Base-by-base conservation (phyloP, 306 rosid species). In the Mucuna pruriens region DNA sequence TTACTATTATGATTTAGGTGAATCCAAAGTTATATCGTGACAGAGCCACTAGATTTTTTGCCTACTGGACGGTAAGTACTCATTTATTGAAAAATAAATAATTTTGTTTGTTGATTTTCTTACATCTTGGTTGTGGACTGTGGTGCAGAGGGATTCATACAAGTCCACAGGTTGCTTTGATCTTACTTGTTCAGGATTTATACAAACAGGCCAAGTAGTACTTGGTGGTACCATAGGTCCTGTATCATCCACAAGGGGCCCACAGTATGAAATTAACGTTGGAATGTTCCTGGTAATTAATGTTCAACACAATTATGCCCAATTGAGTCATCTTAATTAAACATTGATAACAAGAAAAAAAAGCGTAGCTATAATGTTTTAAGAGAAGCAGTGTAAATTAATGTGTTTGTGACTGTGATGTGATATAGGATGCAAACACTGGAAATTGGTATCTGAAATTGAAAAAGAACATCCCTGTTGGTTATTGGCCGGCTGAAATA, bases 151-250 rank as follows among this genome's bases (percentile, higher is more conserved):
- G 72, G 97, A 94, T 52, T 70, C 90, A 1, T 90, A 94, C 79
- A 55, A 65, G 23, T 65, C 86, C 57, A 88, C 90, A 3, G 94
- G 98, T 2, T 94, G 98, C 84, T 86, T 91, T 84, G 97, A 94
- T 71, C 89, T 84, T 29, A 77, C 86, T 0, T 91, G 94, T 68
- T 2, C 87, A 9, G 98, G 98, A 16, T 94, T 94, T 73, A 80
- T 91, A 61, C 92, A 89, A 42, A 84, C 87, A 4, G 78, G 80
- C 1, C 26, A 73, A 0, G 36, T 84, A 9, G 90, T 68, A 0
- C 84, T 91, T 57, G 97, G 98, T 9, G 80, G 67, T 44, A 25
- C 80, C 38, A 1, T 91, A 6, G 9, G 5, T 3, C 92, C 89
- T n/a, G 0, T 49, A n/a, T 91, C 97, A 5, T 39, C 63, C 2